phyloP scores from a whole-genome alignment of 1,284 basidiomycete genomes.

The Gymnopus androsaceus region DNA sequence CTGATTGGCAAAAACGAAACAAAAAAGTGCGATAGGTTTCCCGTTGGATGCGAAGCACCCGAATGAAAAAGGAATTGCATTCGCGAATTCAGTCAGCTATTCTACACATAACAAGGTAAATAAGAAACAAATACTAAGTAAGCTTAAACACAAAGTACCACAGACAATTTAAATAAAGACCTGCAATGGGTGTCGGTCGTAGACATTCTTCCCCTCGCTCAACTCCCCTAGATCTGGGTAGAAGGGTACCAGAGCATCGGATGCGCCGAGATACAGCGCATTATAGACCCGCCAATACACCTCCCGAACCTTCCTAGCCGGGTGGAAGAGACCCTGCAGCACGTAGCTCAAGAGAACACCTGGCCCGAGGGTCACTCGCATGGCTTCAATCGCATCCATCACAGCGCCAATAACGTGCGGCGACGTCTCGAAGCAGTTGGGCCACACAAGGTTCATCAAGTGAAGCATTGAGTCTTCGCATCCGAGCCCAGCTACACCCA shows the following conservation, averaged over 20 bases:
- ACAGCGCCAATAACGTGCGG: constrained; percentile 98
- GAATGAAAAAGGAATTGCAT: too few relatives aligned
- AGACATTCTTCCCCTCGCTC: constrained; percentile 87
- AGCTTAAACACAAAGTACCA: neutral
- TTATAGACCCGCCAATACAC: constrained; percentile 96
- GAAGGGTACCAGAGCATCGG: constrained; percentile 91
- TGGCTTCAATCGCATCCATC: constrained; percentile 95
- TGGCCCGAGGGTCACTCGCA: constrained; percentile 94
- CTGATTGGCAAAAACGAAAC: too few relatives aligned
- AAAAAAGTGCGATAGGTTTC: too few relatives aligned
- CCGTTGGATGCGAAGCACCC: too few relatives aligned
- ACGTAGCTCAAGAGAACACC: constrained; percentile 90
- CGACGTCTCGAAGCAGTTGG: constrained; percentile 97
- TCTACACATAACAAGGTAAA: neutral
- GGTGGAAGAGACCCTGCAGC: constrained; percentile 93
- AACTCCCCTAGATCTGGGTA: constrained; percentile 89
- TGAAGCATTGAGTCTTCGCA: constrained; percentile 98
- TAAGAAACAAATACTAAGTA: neutral
- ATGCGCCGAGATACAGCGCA: constrained; percentile 84
- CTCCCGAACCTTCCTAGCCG: constrained; percentile 94
- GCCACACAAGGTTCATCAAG: constrained; percentile 98
- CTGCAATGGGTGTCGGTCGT: constrained; percentile 83
- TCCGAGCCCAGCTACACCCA: constrained; percentile 95
- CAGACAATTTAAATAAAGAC: constrained; percentile 66
- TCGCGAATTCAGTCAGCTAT: neutral